Base-by-base conservation (phyloP, 1,139 yeast species). In the Sugiyamaella novakii region DNA sequence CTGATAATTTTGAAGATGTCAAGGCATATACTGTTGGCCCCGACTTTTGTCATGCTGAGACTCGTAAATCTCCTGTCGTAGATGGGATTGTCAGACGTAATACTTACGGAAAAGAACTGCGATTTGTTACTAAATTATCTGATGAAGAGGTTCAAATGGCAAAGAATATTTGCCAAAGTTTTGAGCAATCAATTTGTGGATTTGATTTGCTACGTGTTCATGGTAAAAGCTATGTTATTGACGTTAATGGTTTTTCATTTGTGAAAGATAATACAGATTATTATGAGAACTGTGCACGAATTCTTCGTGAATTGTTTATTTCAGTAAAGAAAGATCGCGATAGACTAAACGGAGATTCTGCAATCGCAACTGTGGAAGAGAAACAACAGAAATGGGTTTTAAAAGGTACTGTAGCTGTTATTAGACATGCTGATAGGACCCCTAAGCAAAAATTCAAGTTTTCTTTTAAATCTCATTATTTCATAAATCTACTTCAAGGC, bases 391-490 rank as follows among this genome's bases (percentile, higher is more conserved):
- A 92, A 67, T 94, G 99, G 99, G 88, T 87, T 3, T 84, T 92
- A 67, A 94, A 94, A 68, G 98, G 98, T 6, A 74, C 87, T 71
- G 96, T 92, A 7, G 79, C 86, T 25, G 95, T 92, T 28, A 84
- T 94, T 48, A 81, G 99, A 61, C 99, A 94, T 69, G 98, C 98
- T 3, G 99, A 94, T 66, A 81, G 99, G 66, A 94, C 98, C 0
- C 98, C 98, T n/a, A 94, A 94, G 65, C 98, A 94, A 69, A 94
- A 94, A 66, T 88, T 94, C 74, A 94, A 94, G 65, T 94, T 88
- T 68, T 89, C 97, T 0, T 94, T 94, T 73, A 83, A 85, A 59
- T 83, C 95, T 1, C 91, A 89, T 10, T 76, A 88, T 10, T 94
- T 94, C 62, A 83, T 89, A 44, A 87, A 95, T 0, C 71, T 94